A percentile compares a stretch with the other conserved stretches of the same genome.
phyloP scores from a whole-genome alignment of 805 yeast species.

The Ogataea trehaloabstinens region DNA sequence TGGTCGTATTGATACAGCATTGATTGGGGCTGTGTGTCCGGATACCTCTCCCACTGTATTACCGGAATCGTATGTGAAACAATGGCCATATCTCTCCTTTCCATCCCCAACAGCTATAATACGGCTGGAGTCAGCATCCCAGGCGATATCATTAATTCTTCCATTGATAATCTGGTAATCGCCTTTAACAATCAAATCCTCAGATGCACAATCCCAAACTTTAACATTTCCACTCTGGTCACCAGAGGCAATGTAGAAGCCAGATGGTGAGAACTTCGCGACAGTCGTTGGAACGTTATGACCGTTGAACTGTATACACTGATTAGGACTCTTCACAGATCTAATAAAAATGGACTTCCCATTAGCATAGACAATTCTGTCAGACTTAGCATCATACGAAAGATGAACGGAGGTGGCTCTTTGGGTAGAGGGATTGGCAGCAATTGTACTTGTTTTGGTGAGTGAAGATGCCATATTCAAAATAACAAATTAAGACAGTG shows the following conservation, averaged over 20 bases:
- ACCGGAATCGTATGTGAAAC: constrained; percentile 92
- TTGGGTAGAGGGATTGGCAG: constrained; percentile 79
- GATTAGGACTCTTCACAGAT: constrained; percentile 52
- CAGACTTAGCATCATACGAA: constrained; percentile 67
- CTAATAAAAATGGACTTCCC: constrained; percentile 80
- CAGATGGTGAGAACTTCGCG: constrained; percentile 85
- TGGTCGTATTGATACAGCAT: constrained; percentile 81
- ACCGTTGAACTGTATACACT: constrained; percentile 64
- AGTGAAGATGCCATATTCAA: constrained; percentile 19
- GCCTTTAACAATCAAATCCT: constrained; percentile 62
- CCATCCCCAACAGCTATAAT: constrained; percentile 95
- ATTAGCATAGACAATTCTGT: constrained; percentile 74
- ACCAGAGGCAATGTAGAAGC: constrained; percentile 87
- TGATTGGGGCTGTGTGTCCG: constrained; percentile 84
- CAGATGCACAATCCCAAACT: constrained; percentile 74
- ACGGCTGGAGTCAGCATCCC: constrained; percentile 89
- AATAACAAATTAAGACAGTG: too few species aligned
- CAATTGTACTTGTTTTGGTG: constrained; percentile 37
- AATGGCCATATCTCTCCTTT: constrained; percentile 86
- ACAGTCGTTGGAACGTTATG: constrained; percentile 76
- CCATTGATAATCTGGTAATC: constrained; percentile 77
- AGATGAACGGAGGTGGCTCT: constrained; percentile 70
- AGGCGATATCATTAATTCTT: constrained; percentile 74
- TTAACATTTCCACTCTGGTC: constrained; percentile 88
- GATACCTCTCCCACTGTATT: constrained; percentile 95